Percentiles rank a stretch among this genome's conserved stretches.
These are phyloP conservation scores for Dryadomyces quercivorus DNA, from an alignment of 2,329 filamentous ascomycete genomes.

Conservation along the genomic window DNA sequence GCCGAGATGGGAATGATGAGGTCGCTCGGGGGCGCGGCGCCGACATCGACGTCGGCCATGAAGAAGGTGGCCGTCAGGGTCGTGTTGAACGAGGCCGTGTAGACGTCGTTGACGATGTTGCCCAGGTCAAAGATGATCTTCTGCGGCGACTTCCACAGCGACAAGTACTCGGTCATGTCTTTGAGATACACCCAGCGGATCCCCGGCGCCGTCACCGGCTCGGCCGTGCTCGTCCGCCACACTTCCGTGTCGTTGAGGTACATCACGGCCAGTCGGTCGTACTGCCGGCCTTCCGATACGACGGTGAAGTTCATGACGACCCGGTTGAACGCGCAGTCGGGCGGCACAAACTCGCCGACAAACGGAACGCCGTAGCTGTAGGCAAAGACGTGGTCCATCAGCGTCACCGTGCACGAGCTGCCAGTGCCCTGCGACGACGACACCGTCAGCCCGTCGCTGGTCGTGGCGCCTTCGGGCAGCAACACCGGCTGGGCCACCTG, in stretches of 20 bases:
- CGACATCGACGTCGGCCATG: constrained; percentile 24
- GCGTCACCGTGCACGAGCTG: constrained; percentile 33
- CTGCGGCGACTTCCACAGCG: constrained; percentile 56
- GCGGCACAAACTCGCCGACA: constrained; percentile 56
- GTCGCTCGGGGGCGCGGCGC: constrained; percentile 40
- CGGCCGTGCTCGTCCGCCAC: constrained; percentile 74
- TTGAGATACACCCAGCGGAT: constrained; percentile 69
- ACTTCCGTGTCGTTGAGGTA: constrained; percentile 68
- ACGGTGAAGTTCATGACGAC: constrained; percentile 69
- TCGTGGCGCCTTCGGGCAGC: constrained; percentile 29
- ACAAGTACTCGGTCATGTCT: constrained; percentile 61
- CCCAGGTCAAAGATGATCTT: constrained; percentile 71
- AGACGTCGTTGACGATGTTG: constrained; percentile 57
- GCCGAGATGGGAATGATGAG: constrained; percentile 56
- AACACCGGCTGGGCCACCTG: constrained; percentile 57
- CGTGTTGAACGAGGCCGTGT: constrained; percentile 63
- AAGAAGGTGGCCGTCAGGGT: constrained; percentile 67
- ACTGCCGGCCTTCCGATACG: constrained; percentile 59
- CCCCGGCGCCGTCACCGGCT: constrained; percentile 53
- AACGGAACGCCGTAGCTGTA: constrained; percentile 64
- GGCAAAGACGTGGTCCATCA: constrained; percentile 62
- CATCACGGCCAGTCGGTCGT: constrained; percentile 63
- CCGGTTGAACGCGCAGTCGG: constrained; percentile 57
- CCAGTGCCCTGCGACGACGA: constrained; percentile 2
- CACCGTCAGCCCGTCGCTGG: constrained; percentile 20